phyloP scores from a whole-genome alignment of 495 filamentous ascomycete species.

The Choiromyces venosus region DNA sequence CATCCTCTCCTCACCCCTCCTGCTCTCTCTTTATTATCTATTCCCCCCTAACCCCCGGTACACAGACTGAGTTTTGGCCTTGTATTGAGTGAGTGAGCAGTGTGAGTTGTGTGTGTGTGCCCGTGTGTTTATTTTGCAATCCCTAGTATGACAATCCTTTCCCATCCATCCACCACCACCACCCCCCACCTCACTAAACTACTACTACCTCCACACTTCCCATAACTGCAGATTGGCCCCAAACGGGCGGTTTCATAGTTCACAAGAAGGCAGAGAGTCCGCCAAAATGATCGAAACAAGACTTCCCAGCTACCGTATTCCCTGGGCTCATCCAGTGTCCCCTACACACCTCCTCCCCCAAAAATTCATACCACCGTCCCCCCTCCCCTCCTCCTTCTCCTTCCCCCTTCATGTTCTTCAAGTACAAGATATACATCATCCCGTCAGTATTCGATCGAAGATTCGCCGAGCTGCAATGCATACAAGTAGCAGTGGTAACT shows the following conservation, averaged over 20 bases:
- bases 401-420: constrained; percentile 13
- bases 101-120: not conserved
- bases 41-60: not conserved
- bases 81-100: constrained; percentile 2
- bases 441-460: constrained; percentile 38
- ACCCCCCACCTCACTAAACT: constrained; percentile 29
- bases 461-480: constrained; percentile 40
- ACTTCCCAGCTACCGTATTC: constrained; percentile 23
- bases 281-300: constrained; percentile 33
- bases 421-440: constrained; percentile 39
- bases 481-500: constrained; percentile 36
- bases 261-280: constrained; percentile 31
- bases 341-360: constrained; percentile 26
- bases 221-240: constrained; percentile 27
- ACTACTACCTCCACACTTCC: not conserved
- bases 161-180: constrained; percentile 11
- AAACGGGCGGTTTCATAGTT: constrained; percentile 35
- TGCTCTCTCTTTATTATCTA: constrained; percentile 2
- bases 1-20: constrained; percentile 6
- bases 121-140: constrained; percentile 15
- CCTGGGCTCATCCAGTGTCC: constrained; percentile 5
- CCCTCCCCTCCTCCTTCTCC: constrained; percentile 5
- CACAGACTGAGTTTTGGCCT: constrained; percentile 4
- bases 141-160: constrained; percentile 25
- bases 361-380: constrained; percentile 22